A percentile compares a stretch with the other conserved stretches of the same genome.
phyloP scores from a whole-genome alignment of 495 filamentous ascomycete genomes.

The Talaromyces nanjingensis region DNA sequence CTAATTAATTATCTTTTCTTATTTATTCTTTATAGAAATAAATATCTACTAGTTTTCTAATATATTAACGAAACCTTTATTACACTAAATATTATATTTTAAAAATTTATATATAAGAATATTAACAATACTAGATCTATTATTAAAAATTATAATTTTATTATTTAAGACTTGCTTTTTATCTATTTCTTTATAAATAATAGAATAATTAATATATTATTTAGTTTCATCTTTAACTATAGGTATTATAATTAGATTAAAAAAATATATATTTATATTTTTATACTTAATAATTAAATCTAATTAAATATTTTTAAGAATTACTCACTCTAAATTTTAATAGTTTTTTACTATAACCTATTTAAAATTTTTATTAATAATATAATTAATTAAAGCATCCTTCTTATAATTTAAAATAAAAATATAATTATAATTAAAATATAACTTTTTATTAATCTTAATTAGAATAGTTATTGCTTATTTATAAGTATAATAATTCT shows the following conservation, averaged over 20 bases:
- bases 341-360: slow-evolving; percentile 4
- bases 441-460: slow-evolving; percentile 3
- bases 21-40: too few species aligned
- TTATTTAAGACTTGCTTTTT: too few species aligned
- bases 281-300: not conserved
- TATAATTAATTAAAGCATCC: not conserved
- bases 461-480: slow-evolving; percentile 6
- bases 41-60: too few species aligned
- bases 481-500: not conserved
- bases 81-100: too few species aligned
- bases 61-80: too few species aligned
- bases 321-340: not conserved
- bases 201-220: slow-evolving; percentile 1
- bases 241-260: slow-evolving; percentile 2
- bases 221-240: too few species aligned
- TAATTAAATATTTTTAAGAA: slow-evolving; percentile 10
- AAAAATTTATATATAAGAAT: too few species aligned
- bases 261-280: slow-evolving; percentile 7
- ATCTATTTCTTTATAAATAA: too few species aligned
- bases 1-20: too few species aligned
- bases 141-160: too few species aligned
- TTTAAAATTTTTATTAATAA: not conserved
- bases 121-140: too few species aligned
- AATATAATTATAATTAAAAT: not conserved
- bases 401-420: slow-evolving; percentile 7